Conservation (phyloP, 1,139 yeast genomes). For the Saccharomyces hybrid region DNA sequence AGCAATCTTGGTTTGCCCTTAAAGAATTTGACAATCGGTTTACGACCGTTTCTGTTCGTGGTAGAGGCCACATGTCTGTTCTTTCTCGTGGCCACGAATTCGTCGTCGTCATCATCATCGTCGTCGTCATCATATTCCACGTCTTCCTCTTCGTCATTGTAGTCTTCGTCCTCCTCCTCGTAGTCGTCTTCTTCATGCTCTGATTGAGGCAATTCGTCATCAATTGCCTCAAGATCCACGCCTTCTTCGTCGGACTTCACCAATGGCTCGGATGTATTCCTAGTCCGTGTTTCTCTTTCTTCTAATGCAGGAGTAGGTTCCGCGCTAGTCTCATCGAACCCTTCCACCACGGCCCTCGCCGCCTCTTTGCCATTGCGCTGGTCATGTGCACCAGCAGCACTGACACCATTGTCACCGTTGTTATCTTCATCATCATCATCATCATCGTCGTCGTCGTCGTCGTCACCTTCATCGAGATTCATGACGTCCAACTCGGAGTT, state of each 20-base stretch:
- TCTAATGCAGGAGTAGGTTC: neutral
- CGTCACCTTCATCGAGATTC: constrained; percentile 28
- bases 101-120: constrained; percentile 32
- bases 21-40: constrained; percentile 43
- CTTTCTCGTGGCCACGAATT: constrained; percentile 9
- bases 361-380: neutral
- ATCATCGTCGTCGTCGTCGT: constrained; percentile 30
- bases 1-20: constrained; percentile 63
- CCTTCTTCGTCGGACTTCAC: constrained; percentile 43
- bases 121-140: constrained; percentile 30
- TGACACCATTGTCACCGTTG: constrained; percentile 37
- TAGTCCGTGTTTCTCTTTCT: constrained; percentile 16
- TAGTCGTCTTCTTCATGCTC: constrained; percentile 14
- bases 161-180: constrained; percentile 16
- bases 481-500: constrained; percentile 33
- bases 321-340: constrained; percentile 24
- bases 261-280: neutral
- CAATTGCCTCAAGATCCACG: constrained; percentile 40
- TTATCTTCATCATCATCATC: constrained; percentile 9
- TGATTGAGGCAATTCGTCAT: constrained; percentile 19
- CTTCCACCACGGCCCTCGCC: neutral
- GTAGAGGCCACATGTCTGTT: constrained; percentile 5
- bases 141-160: constrained; percentile 29
- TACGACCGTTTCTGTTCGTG: constrained; percentile 11
- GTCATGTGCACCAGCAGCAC: neutral